Base-by-base conservation (phyloP, 2,329 filamentous ascomycete species). In the Annulohypoxylon truncatum region DNA sequence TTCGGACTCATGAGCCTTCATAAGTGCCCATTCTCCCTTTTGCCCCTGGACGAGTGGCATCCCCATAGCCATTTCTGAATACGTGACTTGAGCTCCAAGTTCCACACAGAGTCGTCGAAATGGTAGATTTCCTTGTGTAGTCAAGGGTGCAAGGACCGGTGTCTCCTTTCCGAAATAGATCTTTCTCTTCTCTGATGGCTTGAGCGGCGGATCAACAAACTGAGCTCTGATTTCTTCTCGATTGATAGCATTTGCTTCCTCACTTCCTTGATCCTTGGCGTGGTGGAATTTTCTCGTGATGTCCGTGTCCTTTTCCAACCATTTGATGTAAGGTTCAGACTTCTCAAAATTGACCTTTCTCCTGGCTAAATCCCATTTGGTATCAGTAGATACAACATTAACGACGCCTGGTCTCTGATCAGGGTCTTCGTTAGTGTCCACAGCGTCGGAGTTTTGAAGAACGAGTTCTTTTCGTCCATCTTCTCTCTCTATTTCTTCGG, bases 31-130 rank as follows among this genome's bases (percentile, higher is more conserved):
- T 81, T 99, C 96, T 1, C 90, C 86, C 80, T 95, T 96, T 69
- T 92, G 88, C 33, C 96, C 96, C 78, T 97, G 94, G 4, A 99
- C 85, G 42, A 99, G 81, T 8, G 95, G 94, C 79, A 97, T 82
- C 26, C 93, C 90, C 87, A 99, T 92, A 3, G 95, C 96, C 96
- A 99, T 99, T 80, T 99, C 96, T 0, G 95, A 98, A 82, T 97
- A 99, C 0, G 96, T 99, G 51, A 97, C 85, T 76, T 97, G 92
- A 26, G 94, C 94, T 33, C 96, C 96, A 22, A 98, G 86, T 59
- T 94, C 91, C 10, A 93, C 90, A 75, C 94, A 97, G 28, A 99
- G 87, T 52, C 96, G 89, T 61, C 96, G 90, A 82, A 97, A 99
- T 0, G 96, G 96, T 50, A 98, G 84, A 74, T 99, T 99, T 47